phyloP scores from a whole-genome alignment of 257 asterid species.

The Voacanga thouarsii region DNA sequence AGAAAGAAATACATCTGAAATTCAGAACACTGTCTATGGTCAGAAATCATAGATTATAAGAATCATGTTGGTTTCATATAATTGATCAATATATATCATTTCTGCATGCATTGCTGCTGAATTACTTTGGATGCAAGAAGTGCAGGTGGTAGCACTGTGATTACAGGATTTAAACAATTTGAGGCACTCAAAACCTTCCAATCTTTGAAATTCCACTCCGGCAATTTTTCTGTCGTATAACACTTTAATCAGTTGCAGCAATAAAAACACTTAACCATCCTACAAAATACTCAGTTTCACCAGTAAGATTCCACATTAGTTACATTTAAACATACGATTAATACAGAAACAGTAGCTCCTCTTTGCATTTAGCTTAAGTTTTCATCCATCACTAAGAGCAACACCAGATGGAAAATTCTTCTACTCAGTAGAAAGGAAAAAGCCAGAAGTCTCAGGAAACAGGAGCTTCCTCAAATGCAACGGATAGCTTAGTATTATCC shows the following conservation, averaged over 20 bases:
- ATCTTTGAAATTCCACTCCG: background rate
- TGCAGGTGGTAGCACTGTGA: background rate
- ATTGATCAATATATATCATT: background rate
- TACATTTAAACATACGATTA: too few species aligned
- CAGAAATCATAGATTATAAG: background rate
- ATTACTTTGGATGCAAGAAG: background rate
- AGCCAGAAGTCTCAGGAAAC: background rate
- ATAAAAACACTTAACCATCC: background rate
- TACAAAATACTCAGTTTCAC: background rate
- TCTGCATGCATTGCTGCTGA: background rate
- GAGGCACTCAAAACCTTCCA: background rate
- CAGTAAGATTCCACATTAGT: background rate
- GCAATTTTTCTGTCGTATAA: background rate
- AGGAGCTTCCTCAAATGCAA: background rate
- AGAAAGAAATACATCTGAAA: constrained; percentile 8
- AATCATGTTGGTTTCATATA: background rate
- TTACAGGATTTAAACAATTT: background rate
- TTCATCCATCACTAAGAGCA: background rate
- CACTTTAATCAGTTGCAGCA: background rate
- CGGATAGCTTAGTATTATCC: background rate
- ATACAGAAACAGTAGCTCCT: constrained; percentile 47
- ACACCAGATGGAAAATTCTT: too few species aligned
- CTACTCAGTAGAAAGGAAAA: background rate
- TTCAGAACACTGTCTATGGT: background rate
- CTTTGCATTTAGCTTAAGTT: constrained; percentile 47